Evolutionary conservation across 2,329 filamentous ascomycete species (phyloP), one percentile per base, ranked within the genome.

Genomic region (Aschersonia sp.): DNA sequence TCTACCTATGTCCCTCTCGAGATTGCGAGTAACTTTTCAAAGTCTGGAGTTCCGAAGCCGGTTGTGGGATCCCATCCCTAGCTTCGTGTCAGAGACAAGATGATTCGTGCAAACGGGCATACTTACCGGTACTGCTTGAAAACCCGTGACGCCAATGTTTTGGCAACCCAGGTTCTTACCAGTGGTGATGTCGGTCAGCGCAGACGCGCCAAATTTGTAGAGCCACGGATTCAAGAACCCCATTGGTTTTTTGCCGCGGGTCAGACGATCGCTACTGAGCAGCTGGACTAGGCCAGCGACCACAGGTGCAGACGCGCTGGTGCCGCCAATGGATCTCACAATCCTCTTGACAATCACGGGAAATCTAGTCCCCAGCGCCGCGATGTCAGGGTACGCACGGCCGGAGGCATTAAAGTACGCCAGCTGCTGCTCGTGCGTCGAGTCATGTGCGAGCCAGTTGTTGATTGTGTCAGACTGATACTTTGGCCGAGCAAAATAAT

Each of bases 211-310:
- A 30, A 5, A 43, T 9, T 31, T 29, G 42, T 47, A 47, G 32
- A 47, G 42, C 46, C 46, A 47, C 2, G 48, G 48, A 32, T 50
- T 50, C 45, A 50, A 14, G 46, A 50, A 50, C 1, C 48, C 48
- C 12, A 48, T 29, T 4, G 48, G 45, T 43, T 45, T 43, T 35
- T 47, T 43, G 5, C 43, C 43, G 7, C 42, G 37, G 2, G 10
- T 22, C 32, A 49, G 37, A 4, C 45, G 48, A 35, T 47, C 48
- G 29, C 46, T 47, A 30, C 41, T 49, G 5, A 49, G 5, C 39
- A 49, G 35, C 43, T 47, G 45, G 12, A 49, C 31, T n/a, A 49
- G 39, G n/a, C 30, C 8, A 6, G 48, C 48, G 22, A 47, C 44
- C 12, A 49, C 46, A 22, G 48, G 48, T 1, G 45, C 12, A n/a